phyloP scores from a whole-genome alignment of 768 basidiomycete genomes.

The Leccinum disarticulatum region DNA sequence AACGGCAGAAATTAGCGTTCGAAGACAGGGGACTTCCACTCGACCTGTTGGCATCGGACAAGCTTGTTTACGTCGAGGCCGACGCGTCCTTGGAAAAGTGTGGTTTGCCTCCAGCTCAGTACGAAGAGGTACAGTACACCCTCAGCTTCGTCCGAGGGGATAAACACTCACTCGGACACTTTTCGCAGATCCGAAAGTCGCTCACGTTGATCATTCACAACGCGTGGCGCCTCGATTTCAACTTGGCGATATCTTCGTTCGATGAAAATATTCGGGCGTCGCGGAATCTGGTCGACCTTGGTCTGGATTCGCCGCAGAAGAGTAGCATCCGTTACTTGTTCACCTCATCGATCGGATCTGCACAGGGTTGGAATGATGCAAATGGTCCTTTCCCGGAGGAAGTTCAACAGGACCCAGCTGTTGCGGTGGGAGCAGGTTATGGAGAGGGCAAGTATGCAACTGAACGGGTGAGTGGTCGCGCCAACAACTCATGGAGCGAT shows the following conservation, averaged over 20 bases:
- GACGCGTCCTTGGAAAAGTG: slow-evolving; percentile 30
- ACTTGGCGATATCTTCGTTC: slow-evolving; percentile 41
- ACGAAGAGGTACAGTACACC: slow-evolving; percentile 15
- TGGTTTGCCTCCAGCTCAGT: slow-evolving; percentile 28
- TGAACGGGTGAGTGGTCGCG: slow-evolving; percentile 33
- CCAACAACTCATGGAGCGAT: background rate
- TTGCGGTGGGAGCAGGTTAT: slow-evolving; percentile 44
- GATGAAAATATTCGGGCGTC: slow-evolving; percentile 41
- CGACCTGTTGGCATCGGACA: slow-evolving; percentile 27
- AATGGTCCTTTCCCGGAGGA: slow-evolving; percentile 38
- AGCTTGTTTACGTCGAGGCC: slow-evolving; percentile 37
- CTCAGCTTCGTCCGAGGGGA: background rate
- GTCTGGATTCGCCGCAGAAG: slow-evolving; percentile 27
- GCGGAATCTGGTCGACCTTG: slow-evolving; percentile 37
- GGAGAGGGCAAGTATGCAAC: slow-evolving; percentile 46
- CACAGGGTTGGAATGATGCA: slow-evolving; percentile 30
- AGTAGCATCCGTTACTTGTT: slow-evolving; percentile 37
- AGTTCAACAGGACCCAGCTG: slow-evolving; percentile 28
- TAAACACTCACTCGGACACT: background rate
- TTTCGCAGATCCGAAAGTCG: slow-evolving; percentile 30
- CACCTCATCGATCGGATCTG: slow-evolving; percentile 41
- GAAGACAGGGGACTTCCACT: slow-evolving; percentile 31
- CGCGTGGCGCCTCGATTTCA: slow-evolving; percentile 49
- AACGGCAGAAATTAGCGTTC: slow-evolving; percentile 32
- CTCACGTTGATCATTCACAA: slow-evolving; percentile 41